Percentiles rank a stretch among this genome's conserved stretches.
Evolutionary conservation across 768 basidiomycete genomes (phyloP).

Genomic region (Auricularia heimuer): DNA sequence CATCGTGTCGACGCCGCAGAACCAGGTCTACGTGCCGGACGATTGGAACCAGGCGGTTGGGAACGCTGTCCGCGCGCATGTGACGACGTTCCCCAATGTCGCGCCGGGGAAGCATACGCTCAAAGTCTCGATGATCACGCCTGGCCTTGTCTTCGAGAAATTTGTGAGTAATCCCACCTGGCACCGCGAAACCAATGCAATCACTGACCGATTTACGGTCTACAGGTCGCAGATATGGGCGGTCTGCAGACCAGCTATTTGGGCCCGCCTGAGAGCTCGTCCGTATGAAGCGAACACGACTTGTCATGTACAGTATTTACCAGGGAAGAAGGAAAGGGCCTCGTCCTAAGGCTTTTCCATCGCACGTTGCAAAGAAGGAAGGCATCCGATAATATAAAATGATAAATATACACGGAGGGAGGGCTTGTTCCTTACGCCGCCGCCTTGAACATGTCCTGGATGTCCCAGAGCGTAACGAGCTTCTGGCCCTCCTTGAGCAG

Average conservation of each 20-base stretch:
- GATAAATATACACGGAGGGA: too few relatives aligned
- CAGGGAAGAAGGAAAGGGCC: too few relatives aligned
- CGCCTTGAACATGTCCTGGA: neutral
- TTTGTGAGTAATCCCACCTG: constrained; percentile 27
- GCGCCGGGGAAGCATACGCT: constrained; percentile 48
- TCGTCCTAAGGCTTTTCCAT: too few relatives aligned
- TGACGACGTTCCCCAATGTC: constrained; percentile 30
- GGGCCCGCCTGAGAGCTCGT: constrained; percentile 50
- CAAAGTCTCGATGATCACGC: constrained; percentile 53
- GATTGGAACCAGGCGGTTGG: constrained; percentile 50
- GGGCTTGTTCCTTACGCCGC: too few relatives aligned
- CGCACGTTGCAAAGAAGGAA: too few relatives aligned
- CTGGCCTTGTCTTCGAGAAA: constrained; percentile 53
- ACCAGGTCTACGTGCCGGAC: constrained; percentile 33
- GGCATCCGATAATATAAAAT: too few relatives aligned
- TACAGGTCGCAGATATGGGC: constrained; percentile 36
- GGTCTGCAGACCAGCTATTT: constrained; percentile 47
- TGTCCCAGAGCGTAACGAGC: neutral
- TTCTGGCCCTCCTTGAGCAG: neutral
- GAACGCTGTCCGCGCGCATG: constrained; percentile 36
- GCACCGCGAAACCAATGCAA: too few relatives aligned
- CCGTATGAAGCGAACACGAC: constrained; percentile 6
- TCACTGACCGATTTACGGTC: too few relatives aligned
- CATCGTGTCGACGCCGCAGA: constrained; percentile 22
- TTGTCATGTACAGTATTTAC: too few relatives aligned